These are phyloP conservation scores for Hymenoscyphus salicellus DNA, from an alignment of 2,329 filamentous ascomycete species.

Conservation along the genomic window DNA sequence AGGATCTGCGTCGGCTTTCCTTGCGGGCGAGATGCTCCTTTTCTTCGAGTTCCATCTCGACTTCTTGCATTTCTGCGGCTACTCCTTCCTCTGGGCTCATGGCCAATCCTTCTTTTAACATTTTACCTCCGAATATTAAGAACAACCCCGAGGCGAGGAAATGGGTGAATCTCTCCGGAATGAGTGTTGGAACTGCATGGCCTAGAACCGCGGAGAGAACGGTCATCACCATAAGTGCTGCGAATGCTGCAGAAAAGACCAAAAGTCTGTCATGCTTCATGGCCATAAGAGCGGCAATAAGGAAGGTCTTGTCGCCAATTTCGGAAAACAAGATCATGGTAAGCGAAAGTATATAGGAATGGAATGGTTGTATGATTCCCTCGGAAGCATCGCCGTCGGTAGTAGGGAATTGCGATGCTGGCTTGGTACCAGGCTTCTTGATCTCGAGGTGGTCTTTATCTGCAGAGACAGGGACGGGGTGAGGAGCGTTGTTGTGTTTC, in stretches of 20 bases:
- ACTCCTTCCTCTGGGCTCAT: slow-evolving; percentile 92
- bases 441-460: slow-evolving; percentile 63
- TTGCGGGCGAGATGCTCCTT: slow-evolving; percentile 77
- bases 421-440: slow-evolving; percentile 41
- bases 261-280: slow-evolving; percentile 95
- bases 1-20: slow-evolving; percentile 61
- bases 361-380: slow-evolving; percentile 72
- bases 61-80: slow-evolving; percentile 95
- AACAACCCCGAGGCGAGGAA: slow-evolving; percentile 83
- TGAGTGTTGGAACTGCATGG: slow-evolving; percentile 83
- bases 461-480: slow-evolving; percentile 63
- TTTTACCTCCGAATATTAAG: slow-evolving; percentile 80
- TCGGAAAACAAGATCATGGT: slow-evolving; percentile 98
- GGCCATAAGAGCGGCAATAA: slow-evolving; percentile 95
- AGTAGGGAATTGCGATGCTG: slow-evolving; percentile 34
- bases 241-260: slow-evolving; percentile 93
- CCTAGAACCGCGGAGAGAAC: slow-evolving; percentile 88
- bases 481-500: slow-evolving; percentile 71
- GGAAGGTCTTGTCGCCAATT: slow-evolving; percentile 96
- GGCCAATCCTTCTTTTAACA: slow-evolving; percentile 79
- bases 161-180: slow-evolving; percentile 87
- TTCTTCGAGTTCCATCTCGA: slow-evolving; percentile 88
- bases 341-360: slow-evolving; percentile 87
- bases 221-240: slow-evolving; percentile 89
- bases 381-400: slow-evolving; percentile 42